phyloP scores from a whole-genome alignment of 2,329 filamentous ascomycete species.

The Talaromyces rugulosus region DNA sequence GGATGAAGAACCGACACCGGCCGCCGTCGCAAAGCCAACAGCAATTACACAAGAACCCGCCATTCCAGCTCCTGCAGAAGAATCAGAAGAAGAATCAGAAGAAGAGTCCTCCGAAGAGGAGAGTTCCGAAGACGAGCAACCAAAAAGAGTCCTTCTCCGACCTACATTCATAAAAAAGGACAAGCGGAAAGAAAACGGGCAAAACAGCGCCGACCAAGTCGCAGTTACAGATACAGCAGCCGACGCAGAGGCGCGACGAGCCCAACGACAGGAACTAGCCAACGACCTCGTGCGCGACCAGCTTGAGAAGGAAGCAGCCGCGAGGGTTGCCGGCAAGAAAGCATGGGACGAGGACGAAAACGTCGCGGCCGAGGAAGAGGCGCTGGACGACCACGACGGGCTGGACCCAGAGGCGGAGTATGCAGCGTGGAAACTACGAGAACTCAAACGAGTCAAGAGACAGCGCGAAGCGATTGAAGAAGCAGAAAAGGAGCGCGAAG shows the following conservation, averaged over 20 bases:
- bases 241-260: conserved; percentile 35
- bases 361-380: conserved; percentile 60
- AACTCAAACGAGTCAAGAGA: conserved; percentile 82
- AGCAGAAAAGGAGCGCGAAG: conserved; percentile 78
- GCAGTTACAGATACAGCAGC: conserved; percentile 32
- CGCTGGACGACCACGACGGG: conserved; percentile 85
- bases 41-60: conserved; percentile 13
- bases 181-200: conserved; percentile 46
- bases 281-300: conserved; percentile 85
- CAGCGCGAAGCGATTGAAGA: conserved; percentile 80
- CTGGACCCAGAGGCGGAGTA: conserved; percentile 82
- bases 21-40: conserved; percentile 14
- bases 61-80: conserved; percentile 31
- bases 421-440: conserved; percentile 89
- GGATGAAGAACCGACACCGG: conserved; percentile 20
- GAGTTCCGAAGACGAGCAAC: conserved; percentile 55
- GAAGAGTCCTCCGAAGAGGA: conserved; percentile 53
- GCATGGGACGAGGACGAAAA: conserved; percentile 74
- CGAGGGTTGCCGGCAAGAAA: conserved; percentile 70
- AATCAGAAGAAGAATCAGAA: conserved; percentile 46
- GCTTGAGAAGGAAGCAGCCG: conserved; percentile 74
- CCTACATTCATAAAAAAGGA: conserved; percentile 65
- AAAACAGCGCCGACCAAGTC: conserved; percentile 19
- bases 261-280: conserved; percentile 64
- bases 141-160: conserved; percentile 54